Evolutionary conservation across 352 stramenopile species (phyloP), one percentile per base, ranked within the genome.

Genomic region (Thraustochytrium striatum): DNA sequence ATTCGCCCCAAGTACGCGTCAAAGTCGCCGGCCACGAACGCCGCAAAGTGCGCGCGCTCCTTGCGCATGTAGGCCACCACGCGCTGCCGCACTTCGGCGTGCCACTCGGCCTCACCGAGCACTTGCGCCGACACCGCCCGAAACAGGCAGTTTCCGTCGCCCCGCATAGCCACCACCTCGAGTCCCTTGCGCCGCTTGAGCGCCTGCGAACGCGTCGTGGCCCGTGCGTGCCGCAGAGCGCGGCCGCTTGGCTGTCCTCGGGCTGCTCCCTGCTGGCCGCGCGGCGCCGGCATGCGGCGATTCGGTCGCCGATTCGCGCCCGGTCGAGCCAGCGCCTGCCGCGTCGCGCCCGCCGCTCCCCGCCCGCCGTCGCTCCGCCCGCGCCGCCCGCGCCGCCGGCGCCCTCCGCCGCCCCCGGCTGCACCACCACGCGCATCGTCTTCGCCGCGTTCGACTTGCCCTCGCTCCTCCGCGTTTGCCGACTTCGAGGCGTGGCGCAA

Each of bases 61-160:
- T 85, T 88, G 57, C 90, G 89, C 93, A 99, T 98, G 84, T 97
- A 98, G 82, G 98, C 91, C 85, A 98, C 92, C 79, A 93, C 97
- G 32, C 86, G 83, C 16, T 84, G 83, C 32, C 95, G 91, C 38
- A 98, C 89, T 61, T 97, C 78, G 0, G 68, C 86, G 83, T 98
- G 94, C 84, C 95, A 91, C 2, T 85, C 84, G 53, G 94, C 87
- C 79, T 97, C 88, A 1, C 93, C 94, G 81, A 98, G 98, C 8
- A 99, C 86, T 85, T 98, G 95, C 72, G 98, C 88, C 70, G 88
- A 93, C 36, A 98, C 90, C 1, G 94, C 91, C 11, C 95, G 92
- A 84, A 99, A 99, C 11, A 99, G 85, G 82, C 95, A 99, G 85
- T 99, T 99, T 28, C 95, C 95, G 83, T 99, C 95, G 16, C 94